A percentile compares a stretch with the other conserved stretches of the same genome.
These are phyloP conservation scores for Chaetomium strumarium DNA, from an alignment of 2,329 filamentous ascomycete genomes.

Conservation along the genomic window DNA sequence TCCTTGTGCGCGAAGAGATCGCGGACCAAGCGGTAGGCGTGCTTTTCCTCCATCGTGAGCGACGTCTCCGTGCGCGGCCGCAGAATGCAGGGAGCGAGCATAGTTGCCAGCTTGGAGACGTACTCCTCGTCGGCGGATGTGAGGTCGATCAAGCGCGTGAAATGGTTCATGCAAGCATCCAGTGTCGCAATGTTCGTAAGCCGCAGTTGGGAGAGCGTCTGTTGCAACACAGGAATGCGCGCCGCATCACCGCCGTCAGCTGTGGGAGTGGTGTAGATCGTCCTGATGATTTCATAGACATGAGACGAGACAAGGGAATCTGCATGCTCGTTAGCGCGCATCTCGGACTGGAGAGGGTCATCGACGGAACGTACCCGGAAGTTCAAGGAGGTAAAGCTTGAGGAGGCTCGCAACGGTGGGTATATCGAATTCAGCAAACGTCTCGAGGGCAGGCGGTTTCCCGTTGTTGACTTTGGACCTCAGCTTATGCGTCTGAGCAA, in stretches of 20 bases:
- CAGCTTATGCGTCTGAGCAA: slow-evolving; percentile 78
- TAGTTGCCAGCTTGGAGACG: slow-evolving; percentile 64
- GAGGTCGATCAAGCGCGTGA: slow-evolving; percentile 91
- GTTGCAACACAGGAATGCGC: slow-evolving; percentile 86
- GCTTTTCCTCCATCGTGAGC: slow-evolving; percentile 91
- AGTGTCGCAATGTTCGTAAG: slow-evolving; percentile 98
- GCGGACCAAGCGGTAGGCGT: slow-evolving; percentile 81
- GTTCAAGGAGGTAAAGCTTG: slow-evolving; percentile 89
- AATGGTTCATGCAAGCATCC: slow-evolving; percentile 96
- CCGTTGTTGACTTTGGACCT: slow-evolving; percentile 81
- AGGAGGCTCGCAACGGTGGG: slow-evolving; percentile 88
- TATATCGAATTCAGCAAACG: slow-evolving; percentile 84
- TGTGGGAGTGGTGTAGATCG: slow-evolving; percentile 81
- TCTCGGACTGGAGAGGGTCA: not conserved
- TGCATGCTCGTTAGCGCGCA: slow-evolving; percentile 34
- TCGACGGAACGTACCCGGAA: slow-evolving; percentile 62
- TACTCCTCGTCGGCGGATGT: slow-evolving; percentile 93
- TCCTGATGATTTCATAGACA: slow-evolving; percentile 98
- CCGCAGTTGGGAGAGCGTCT: slow-evolving; percentile 87
- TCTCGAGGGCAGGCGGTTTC: slow-evolving; percentile 67
- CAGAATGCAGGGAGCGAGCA: slow-evolving; percentile 78
- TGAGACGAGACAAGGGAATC: slow-evolving; percentile 98
- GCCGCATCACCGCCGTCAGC: slow-evolving; percentile 71
- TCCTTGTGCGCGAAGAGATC: slow-evolving; percentile 94
- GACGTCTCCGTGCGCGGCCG: slow-evolving; percentile 82